Base-by-base conservation (phyloP, 2,329 filamentous ascomycete species). In the Tolypocladium ophioglossoides region DNA sequence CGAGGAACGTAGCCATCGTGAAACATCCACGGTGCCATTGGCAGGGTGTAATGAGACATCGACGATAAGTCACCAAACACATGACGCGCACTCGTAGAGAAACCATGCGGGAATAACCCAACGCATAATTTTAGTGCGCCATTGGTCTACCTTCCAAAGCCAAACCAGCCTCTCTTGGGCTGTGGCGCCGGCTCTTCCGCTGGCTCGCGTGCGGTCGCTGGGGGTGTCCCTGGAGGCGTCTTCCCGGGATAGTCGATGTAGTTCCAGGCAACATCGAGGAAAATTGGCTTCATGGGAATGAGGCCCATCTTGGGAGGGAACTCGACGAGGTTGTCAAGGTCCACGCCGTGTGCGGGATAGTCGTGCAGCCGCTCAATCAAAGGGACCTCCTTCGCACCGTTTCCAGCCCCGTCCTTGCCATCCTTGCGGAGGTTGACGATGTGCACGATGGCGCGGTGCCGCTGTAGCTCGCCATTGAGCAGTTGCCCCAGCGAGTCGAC, bases 201-300 rank as follows among this genome's bases (percentile, higher is more conserved):
- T 20, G 57, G 58, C 61, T 76, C 69, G 58, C 63, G 56, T 51
- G 72, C 70, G 54, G 73, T 63, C 56, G 66, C 69, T 44, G 63
- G 10, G 55, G 46, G 64, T 59, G 10, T 60, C 60, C 14, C 46
- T 44, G n/a, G 67, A 60, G 5, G 62, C 57, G 70, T 61, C 61
- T 83, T 83, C 37, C 84, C 84, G 0, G 91, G 91, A 66, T 99
- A 99, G 50, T 90, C 84, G 58, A 99, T 91, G 68, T 96, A 97
- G 68, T 97, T 97, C 88, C 90, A 99, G 11, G 94, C 94, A 9
- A 96, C 86, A 66, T 99, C 94, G 56, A 97, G 82, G 77, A 97
- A 97, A 37, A 97, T 78, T 32, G 94, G 94, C 75, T 99, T 99
- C 52, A 96, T 86, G 0, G 94, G 91, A 40, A 97, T 83, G 1